A percentile compares a stretch with the other conserved stretches of the same genome.
Conservation (phyloP, 805 yeast genomes). For the Wickerhamomyces xylosicus region DNA sequence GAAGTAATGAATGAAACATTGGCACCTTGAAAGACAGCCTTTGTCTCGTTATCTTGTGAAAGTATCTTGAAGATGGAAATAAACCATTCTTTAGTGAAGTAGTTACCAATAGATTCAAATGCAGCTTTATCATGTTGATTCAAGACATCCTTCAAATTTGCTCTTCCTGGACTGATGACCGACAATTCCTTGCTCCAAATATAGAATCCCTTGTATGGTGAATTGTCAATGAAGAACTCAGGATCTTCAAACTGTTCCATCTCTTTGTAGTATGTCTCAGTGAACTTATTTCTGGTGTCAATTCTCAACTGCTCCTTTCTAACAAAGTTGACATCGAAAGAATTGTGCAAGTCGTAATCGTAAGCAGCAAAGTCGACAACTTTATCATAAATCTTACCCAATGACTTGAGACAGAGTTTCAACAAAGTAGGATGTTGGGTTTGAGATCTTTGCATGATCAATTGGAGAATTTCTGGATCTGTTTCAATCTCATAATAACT, state of each 20-base stretch:
- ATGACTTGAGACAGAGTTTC: constrained; percentile 47
- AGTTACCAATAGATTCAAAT: constrained; percentile 31
- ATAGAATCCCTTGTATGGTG: constrained; percentile 53
- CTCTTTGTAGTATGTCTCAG: constrained; percentile 36
- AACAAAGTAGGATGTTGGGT: constrained; percentile 64
- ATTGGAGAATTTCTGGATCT: constrained; percentile 27
- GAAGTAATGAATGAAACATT: constrained; percentile 49
- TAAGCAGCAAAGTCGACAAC: constrained; percentile 32
- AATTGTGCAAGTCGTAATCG: constrained; percentile 36
- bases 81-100: constrained; percentile 52
- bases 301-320: constrained; percentile 29
- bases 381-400: constrained; percentile 41
- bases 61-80: constrained; percentile 35
- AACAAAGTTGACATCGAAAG: constrained; percentile 26
- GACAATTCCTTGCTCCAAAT: constrained; percentile 57
- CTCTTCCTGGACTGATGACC: constrained; percentile 28
- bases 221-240: constrained; percentile 45
- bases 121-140: constrained; percentile 31
- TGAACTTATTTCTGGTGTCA: constrained; percentile 29
- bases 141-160: constrained; percentile 22
- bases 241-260: constrained; percentile 38
- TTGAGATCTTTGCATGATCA: constrained; percentile 36
- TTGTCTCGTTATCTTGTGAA: constrained; percentile 59
- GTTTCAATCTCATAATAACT: constrained; percentile 38
- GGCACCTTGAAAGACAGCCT: constrained; percentile 53